Evolutionary conservation across 441 rosid genomes (phyloP), one percentile per base, ranked within the genome.

Genomic region (Lagerstroemia fauriei): DNA sequence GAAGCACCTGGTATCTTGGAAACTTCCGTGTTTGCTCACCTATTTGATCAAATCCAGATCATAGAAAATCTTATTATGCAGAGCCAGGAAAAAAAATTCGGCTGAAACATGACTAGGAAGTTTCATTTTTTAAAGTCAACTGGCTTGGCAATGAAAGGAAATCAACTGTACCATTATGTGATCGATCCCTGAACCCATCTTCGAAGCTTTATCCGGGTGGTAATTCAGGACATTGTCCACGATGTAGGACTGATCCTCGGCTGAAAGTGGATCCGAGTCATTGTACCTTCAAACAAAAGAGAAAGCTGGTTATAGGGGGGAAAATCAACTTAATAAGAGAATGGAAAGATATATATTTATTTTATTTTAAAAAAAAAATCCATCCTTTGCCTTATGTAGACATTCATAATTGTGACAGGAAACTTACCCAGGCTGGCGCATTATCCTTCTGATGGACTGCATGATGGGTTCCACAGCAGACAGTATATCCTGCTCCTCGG

Each of bases 401-500:
- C 34, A 29, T 48, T 12, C 24, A 17, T 32, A 34, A 31, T 10
- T 27, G 7, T 69, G 7, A 1, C 46, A 17, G 46, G 76, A 80
- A 84, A 82, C 88, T 47, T 88, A 94, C 98, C 94, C 94, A 63
- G 93, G 73, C 63, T 79, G 87, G 85, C 87, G 98, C 93, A 92
- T 87, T 61, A 94, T 90, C 80, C 86, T 92, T 83, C 95, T 84
- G 66, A 93, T 85, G 7, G 92, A 88, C 66, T 32, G 89, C 95
- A 95, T 92, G 66, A 92, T 61, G 47, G 97, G 93, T 57, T 96
- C 98, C 46, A 93, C 75, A 12, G 84, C 96, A 11, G 86, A 84
- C 48, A 96, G 91, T 74, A 95, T 90, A 51, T 90, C 93, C 79
- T 93, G 97, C 84, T 96, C 98, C 84, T 93, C 93, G 13, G 98